These are phyloP conservation scores for Ceratobasidium sp. DNA, from an alignment of 1,284 basidiomycete species.

Conservation along the genomic window DNA sequence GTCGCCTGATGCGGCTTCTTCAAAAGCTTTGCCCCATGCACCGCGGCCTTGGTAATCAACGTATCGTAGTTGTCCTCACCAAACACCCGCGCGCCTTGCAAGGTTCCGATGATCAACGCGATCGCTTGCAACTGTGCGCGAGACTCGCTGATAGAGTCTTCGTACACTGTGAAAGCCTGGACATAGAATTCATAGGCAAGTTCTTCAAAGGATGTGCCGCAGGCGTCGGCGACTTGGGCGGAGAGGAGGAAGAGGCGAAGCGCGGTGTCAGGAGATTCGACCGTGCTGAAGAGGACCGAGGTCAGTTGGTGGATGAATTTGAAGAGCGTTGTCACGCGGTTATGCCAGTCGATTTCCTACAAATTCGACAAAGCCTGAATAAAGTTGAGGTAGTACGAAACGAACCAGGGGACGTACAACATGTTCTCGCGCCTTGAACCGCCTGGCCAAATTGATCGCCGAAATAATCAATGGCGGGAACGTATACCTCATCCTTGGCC, in stretches of 20 bases:
- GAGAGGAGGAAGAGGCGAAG: constrained; percentile 93
- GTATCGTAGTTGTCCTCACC: constrained; percentile 94
- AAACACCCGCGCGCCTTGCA: constrained; percentile 87
- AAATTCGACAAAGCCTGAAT: constrained; percentile 3
- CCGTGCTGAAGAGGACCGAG: constrained; percentile 88
- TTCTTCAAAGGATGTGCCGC: constrained; percentile 81
- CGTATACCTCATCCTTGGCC: constrained; percentile 92
- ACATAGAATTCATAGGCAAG: constrained; percentile 96
- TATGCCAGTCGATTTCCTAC: constrained; percentile 85
- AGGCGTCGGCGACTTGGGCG: constrained; percentile 91
- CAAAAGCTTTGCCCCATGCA: constrained; percentile 91
- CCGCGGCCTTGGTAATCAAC: constrained; percentile 92
- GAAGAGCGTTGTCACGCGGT: constrained; percentile 82
- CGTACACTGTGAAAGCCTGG: constrained; percentile 94
- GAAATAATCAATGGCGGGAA: constrained; percentile 94
- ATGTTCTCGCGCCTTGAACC: constrained; percentile 78
- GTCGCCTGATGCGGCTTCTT: constrained; percentile 97
- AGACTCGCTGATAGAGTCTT: constrained; percentile 93
- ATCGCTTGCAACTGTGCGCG: constrained; percentile 93
- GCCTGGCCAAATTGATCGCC: constrained; percentile 86
- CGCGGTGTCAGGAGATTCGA: constrained; percentile 89
- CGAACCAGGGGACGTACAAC: constrained; percentile 47
- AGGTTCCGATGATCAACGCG: constrained; percentile 87
- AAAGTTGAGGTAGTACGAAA: constrained; percentile 59
- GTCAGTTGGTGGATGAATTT: constrained; percentile 93